Evolutionary conservation across 495 filamentous ascomycete species (phyloP).

Genomic region (Daldinia vernicosa): DNA sequence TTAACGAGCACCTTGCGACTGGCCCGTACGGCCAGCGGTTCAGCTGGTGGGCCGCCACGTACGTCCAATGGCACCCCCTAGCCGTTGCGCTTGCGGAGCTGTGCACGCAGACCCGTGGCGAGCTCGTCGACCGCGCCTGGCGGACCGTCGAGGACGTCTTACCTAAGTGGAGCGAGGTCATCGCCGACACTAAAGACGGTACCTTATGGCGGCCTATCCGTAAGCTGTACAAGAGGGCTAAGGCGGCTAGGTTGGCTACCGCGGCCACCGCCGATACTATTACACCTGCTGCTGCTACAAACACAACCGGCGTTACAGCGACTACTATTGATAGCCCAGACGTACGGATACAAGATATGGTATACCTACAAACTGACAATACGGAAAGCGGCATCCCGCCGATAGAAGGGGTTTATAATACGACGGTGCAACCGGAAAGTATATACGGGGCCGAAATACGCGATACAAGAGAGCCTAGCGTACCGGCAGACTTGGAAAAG

Average conservation of each 20-base stretch:
- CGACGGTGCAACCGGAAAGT: constrained; percentile 3
- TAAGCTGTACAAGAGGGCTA: constrained; percentile 70
- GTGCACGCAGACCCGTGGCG: constrained; percentile 60
- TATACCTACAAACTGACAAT: constrained; percentile 1
- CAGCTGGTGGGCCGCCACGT: constrained; percentile 59
- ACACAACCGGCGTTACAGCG: neutral
- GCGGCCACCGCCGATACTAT: constrained; percentile 4
- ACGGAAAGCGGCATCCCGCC: neutral
- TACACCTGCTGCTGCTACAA: neutral
- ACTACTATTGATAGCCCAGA: neutral
- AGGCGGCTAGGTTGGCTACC: constrained; percentile 51
- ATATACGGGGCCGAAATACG: constrained; percentile 20
- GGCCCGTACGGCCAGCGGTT: constrained; percentile 40
- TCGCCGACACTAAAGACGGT: constrained; percentile 62
- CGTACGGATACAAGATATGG: neutral
- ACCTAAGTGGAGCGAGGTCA: constrained; percentile 60
- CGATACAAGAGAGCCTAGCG: constrained; percentile 12
- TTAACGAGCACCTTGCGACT: constrained; percentile 30
- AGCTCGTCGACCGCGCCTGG: constrained; percentile 71
- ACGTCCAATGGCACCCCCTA: constrained; percentile 79
- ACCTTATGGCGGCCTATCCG: constrained; percentile 75
- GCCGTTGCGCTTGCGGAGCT: constrained; percentile 76
- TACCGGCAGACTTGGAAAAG: constrained; percentile 11
- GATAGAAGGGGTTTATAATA: neutral
- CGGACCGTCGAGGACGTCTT: constrained; percentile 67